Evolutionary conservation across 306 rosid species (phyloP), one percentile per base, ranked within the genome.

Genomic region (Citrullus mucosospermus): DNA sequence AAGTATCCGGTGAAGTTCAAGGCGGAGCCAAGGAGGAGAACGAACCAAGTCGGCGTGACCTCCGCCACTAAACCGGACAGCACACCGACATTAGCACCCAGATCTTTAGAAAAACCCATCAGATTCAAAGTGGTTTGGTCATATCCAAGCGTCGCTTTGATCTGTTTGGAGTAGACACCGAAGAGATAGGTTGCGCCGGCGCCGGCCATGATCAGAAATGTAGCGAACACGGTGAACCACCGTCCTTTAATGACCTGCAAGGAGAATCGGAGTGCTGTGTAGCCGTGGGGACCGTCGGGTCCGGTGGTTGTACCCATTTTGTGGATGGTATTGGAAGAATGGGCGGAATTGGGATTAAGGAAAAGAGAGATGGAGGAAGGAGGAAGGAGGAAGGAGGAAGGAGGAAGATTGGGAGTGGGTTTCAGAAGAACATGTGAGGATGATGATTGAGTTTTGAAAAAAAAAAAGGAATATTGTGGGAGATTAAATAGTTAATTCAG

Each of bases 161-260:
- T 83, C 71, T 84, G 61, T 25, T 78, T 79, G 6, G 92, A 88
- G 61, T 88, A 86, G 30, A 81, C 71, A 12, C 85, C 90, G 57
- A 83, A 88, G 13, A 88, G 82, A 46, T 86, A 86, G 1, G 88
- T 85, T 0, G 88, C 85, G 1, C 92, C 88, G 10, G 87, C 87
- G 39, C 88, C 92, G 56, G 88, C 80, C 92, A 88, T 83, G 69
- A 88, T 83, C 0, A 88, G 78, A 41, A 86, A 85, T 4, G 92
- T 86, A 43, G 90, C 88, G 36, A 85, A 85, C 7, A 88, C 82
- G 43, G 81, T 69, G 77, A 88, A 88, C 91, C 88, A 88, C 72
- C 88, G 62, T 0, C 89, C 89, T n/a, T 36, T 53, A 13, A 82
- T 18, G 14, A 88, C 48, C 16, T 81, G 88, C 16, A 46, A 2